phyloP scores from a whole-genome alignment of 805 yeast genomes.

The Groenewaldozyma tartarivorans region DNA sequence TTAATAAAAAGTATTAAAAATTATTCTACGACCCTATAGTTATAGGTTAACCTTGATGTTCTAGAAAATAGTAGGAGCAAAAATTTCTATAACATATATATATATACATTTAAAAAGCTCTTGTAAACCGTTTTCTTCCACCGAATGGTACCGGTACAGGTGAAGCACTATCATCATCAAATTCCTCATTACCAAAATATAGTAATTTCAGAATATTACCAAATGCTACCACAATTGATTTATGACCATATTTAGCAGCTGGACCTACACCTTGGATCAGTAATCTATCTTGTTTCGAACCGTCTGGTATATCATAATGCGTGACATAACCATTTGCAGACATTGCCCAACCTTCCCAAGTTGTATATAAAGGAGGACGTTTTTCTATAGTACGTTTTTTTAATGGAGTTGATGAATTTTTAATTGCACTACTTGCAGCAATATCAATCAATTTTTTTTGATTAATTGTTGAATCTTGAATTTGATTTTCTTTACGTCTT shows the following conservation, averaged over 20 bases:
- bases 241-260: constrained; percentile 63
- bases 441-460: neutral
- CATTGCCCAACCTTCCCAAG: constrained; percentile 82
- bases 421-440: neutral
- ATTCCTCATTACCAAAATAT: constrained; percentile 66
- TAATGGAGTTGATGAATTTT: neutral
- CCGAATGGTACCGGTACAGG: neutral
- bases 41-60: no score
- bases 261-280: constrained; percentile 51
- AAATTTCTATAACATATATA: no score
- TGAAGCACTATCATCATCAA: constrained; percentile 19
- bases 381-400: constrained; percentile 1
- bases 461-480: neutral
- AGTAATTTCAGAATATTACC: constrained; percentile 66
- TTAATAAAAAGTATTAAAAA: no score
- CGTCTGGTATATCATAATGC: constrained; percentile 47
- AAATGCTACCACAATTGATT: constrained; percentile 64
- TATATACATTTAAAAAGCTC: no score
- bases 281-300: constrained; percentile 25
- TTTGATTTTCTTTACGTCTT: constrained; percentile 33
- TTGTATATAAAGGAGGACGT: constrained; percentile 29
- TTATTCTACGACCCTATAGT: no score
- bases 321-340: constrained; percentile 54
- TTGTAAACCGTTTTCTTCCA: no score
- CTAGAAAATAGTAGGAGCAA: no score